Base-by-base conservation (phyloP, 148 eudicot genomes). In the Selenicereus undatus region DNA sequence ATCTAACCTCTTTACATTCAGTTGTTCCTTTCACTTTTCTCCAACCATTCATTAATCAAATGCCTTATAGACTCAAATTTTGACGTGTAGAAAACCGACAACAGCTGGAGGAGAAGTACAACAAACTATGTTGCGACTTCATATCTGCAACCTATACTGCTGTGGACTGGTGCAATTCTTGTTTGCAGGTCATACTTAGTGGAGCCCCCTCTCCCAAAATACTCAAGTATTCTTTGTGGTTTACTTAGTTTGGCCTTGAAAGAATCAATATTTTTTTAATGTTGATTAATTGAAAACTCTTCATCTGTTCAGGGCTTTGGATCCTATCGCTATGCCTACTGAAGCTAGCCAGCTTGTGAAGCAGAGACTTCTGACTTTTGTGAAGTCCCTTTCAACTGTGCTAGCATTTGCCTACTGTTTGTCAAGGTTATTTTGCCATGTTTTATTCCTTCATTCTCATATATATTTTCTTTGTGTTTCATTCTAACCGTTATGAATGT, bases 381-480 rank as follows among this genome's bases (percentile, higher is more conserved):
- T 88, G 68, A 91, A 86, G 84, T 96, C 99, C 29, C 91, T 96
- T 87, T 92, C 98, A 78, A 92, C 98, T 80, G 95, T 96, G 74
- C 81, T 96, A 82, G 90, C 98, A 45, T 85, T 91, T 83, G 95
- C 99, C 78, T 90, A 90, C 81, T 93, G 93, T 86, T 79, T 96
- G 71, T 96, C 97, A 80, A 88, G 98, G 99, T 92, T 66, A 66
- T 26, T 66, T 66, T 11, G 26, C 18, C 14, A 80, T 35, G 72
- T 71, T 51, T 45, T 66, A 12, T 32, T 73, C 8, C 13, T 79
- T n/a, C 35, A 11, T 26, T 66, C 14, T 27, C 71, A 27, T 27
- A 66, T 39, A 26, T 66, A 29, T 64, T 56, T 20, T 17, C n/a
- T 56, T 13, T 56, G 62, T 56, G 3, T 18, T 20, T 56, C 27